Evolutionary conservation across 139 green algal genomes (phyloP), one percentile per base, ranked within the genome.

Genomic region (Spirogloea muscicola): DNA sequence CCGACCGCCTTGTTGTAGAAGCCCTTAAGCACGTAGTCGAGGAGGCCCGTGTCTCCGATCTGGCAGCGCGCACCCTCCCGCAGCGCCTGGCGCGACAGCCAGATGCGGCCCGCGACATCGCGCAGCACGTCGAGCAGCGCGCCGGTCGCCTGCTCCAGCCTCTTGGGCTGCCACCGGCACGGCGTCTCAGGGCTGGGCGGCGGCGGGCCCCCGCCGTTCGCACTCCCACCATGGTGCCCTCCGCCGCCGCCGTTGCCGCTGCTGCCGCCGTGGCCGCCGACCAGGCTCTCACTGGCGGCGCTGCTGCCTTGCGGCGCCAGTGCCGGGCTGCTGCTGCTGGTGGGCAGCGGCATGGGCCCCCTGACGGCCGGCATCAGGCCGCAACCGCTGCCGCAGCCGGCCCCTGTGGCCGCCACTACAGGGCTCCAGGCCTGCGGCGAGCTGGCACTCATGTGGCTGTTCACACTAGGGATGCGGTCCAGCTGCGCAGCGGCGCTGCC

Each of bases 11-110:
- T 29, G 39, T 86, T 78, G 44, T 49, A 66, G n/a, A 89, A 44
- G 37, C 31, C 58, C 63, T 90, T 90, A 7, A 90, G 79, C 55
- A 90, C 72, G 58, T 81, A 82, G 69, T 90, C 85, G 48, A 90
- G 67, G 29, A 90, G 74, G 29, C 84, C 85, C 2, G 84, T 90
- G 79, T 90, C 86, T 0, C 84, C 79, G 16, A 89, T 83, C 36
- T 75, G 49, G 34, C 49, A 7, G 37, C 81, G 59, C 49, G 79
- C 85, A 31, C n/a, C 37, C n/a, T 81, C 76, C 2, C 83, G 48
- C 13, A 80, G 44, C 61, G 77, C 79, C 57, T 85, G 69, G 37
- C 72, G 51, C 2, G 76, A 34, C 48, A 88, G 25, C 71, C 70
- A 80, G 13, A 37, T 27, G 7, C n/a, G n/a, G n/a, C n/a, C n/a